Evolutionary conservation across 2,329 filamentous ascomycete species (phyloP).

Genomic region (Colletotrichum sp.): DNA sequence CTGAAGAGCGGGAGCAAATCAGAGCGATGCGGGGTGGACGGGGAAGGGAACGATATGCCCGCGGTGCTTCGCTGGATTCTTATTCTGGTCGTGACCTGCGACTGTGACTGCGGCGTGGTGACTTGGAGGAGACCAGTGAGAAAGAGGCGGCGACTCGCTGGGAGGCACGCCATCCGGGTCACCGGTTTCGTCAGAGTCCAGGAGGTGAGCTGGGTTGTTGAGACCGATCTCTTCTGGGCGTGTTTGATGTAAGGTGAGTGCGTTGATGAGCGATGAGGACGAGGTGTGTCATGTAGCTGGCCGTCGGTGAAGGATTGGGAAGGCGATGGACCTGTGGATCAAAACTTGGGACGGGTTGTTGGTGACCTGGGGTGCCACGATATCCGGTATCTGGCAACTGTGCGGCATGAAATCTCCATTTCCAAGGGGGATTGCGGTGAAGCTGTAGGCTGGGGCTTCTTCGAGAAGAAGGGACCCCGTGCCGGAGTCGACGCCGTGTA

Average conservation of each 20-base stretch:
- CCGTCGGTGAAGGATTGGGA: conserved; percentile 2
- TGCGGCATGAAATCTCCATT: background rate
- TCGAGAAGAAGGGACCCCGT: background rate
- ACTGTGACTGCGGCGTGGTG: background rate
- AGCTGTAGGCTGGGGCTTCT: background rate
- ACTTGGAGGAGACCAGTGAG: background rate
- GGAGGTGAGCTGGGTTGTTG: background rate
- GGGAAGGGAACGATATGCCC: background rate
- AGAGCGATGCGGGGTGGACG: background rate
- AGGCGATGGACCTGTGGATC: background rate
- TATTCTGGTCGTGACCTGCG: background rate
- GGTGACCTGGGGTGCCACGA: conserved; percentile 7
- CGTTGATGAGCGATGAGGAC: background rate
- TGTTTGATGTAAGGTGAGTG: background rate
- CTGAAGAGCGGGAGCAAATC: conserved; percentile 8
- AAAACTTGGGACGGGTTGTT: conserved; percentile 15
- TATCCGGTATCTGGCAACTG: background rate
- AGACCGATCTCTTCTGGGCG: background rate
- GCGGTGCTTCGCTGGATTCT: background rate
- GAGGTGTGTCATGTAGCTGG: background rate
- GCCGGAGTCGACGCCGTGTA: conserved; percentile 4
- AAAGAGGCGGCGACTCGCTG: background rate
- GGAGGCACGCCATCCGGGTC: background rate
- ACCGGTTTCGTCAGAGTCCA: background rate
- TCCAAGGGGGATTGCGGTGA: conserved; percentile 5